Conservation (phyloP, 2,329 filamentous ascomycete genomes). For the Aspergillus fischeri region DNA sequence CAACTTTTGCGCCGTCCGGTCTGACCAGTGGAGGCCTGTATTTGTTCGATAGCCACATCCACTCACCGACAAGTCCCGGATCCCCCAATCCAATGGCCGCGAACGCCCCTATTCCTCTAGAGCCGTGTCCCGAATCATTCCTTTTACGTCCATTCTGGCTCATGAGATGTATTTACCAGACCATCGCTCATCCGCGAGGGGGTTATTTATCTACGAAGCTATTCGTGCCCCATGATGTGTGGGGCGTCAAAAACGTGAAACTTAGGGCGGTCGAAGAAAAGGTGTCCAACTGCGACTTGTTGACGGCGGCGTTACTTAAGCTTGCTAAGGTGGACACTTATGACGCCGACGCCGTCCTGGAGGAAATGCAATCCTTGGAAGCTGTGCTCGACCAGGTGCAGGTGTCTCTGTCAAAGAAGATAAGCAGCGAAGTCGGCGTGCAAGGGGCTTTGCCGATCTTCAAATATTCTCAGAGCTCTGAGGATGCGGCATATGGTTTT, state of each 20-base stretch:
- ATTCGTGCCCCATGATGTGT: conserved; percentile 88
- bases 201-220: conserved; percentile 89
- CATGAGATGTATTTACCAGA: conserved; percentile 91
- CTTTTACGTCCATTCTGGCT: conserved; percentile 96
- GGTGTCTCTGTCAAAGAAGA: conserved; percentile 67
- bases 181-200: conserved; percentile 82
- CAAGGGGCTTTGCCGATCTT: conserved; percentile 70
- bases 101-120: conserved; percentile 72
- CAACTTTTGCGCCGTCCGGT: conserved; percentile 55
- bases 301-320: conserved; percentile 84
- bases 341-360: conserved; percentile 85
- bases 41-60: conserved; percentile 79
- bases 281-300: conserved; percentile 80
- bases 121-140: conserved; percentile 85
- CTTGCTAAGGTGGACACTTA: conserved; percentile 78
- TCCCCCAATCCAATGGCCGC: conserved; percentile 60
- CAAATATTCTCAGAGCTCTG: conserved; percentile 54
- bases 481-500: conserved; percentile 40
- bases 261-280: conserved; percentile 91
- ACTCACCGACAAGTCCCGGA: conserved; percentile 60
- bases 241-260: conserved; percentile 91
- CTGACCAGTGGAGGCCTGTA: conserved; percentile 65
- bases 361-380: conserved; percentile 91
- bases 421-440: conserved; percentile 89
- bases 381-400: conserved; percentile 83